Evolutionary conservation across 1,284 basidiomycete genomes (phyloP).

Genomic region (Cryptococcus sp.): DNA sequence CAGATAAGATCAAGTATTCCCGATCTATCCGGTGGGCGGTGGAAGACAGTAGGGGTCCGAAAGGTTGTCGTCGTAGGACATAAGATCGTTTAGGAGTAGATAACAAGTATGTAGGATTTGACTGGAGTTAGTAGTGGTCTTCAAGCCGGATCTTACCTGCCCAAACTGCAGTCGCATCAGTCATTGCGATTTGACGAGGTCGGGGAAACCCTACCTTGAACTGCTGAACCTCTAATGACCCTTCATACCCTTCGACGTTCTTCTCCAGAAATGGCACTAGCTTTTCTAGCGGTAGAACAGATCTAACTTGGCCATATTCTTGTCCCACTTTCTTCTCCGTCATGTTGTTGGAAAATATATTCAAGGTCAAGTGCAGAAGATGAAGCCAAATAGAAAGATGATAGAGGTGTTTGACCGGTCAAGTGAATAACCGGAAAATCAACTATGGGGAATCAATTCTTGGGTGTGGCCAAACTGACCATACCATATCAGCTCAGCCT

Average conservation of each 20-base stretch:
- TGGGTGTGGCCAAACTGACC: too few relatives aligned
- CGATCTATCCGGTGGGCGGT: slow-evolving; percentile 94
- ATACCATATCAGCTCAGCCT: too few relatives aligned
- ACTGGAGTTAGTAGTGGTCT: slow-evolving; percentile 53
- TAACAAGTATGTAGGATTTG: slow-evolving; percentile 82
- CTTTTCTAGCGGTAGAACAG: slow-evolving; percentile 61
- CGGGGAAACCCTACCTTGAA: slow-evolving; percentile 64
- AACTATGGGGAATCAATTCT: too few relatives aligned
- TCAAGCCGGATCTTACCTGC: slow-evolving; percentile 51
- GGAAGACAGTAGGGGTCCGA: slow-evolving; percentile 72
- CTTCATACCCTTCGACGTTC: slow-evolving; percentile 57
- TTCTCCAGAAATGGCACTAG: slow-evolving; percentile 65
- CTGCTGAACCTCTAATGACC: slow-evolving; percentile 78
- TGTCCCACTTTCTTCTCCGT: slow-evolving; percentile 6
- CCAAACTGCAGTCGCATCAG: slow-evolving; percentile 57
- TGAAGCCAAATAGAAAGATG: too few relatives aligned
- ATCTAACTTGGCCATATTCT: slow-evolving; percentile 52
- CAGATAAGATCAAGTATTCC: slow-evolving; percentile 75
- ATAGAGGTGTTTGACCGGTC: too few relatives aligned
- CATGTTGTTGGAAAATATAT: not conserved
- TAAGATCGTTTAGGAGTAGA: slow-evolving; percentile 17
- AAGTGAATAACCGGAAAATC: too few relatives aligned
- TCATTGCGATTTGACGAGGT: slow-evolving; percentile 3
- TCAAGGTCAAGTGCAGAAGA: too few relatives aligned
- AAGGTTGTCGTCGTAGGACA: slow-evolving; percentile 91